Conservation (phyloP, 257 asterid genomes). For the Anisodus acutangulus region DNA sequence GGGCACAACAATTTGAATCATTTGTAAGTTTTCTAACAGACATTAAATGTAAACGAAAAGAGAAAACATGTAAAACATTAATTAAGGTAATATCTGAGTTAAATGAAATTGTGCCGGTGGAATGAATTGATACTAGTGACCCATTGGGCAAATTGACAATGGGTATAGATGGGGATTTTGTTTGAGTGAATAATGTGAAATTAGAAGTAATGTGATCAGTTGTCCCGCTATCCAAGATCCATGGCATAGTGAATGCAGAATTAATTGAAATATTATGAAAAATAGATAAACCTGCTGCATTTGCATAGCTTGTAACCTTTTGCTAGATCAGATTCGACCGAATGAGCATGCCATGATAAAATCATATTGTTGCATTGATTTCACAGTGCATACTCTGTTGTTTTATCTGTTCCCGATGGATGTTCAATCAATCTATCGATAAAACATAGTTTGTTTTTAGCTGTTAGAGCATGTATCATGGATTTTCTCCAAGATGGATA, state of each 20-base stretch:
- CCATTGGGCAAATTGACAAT: background rate
- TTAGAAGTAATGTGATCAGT: conserved; percentile 2
- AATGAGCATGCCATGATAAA: background rate
- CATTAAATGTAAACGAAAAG: background rate
- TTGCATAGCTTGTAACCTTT: background rate
- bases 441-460: background rate
- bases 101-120: background rate
- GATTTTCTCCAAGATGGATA: background rate
- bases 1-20: conserved; percentile 4
- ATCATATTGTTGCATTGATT: background rate
- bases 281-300: background rate
- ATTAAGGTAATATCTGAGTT: background rate
- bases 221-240: conserved; percentile 21
- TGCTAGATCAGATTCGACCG: background rate
- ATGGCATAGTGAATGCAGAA: background rate
- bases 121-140: background rate
- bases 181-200: background rate
- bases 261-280: background rate
- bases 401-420: background rate
- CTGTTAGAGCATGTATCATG: background rate
- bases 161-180: background rate
- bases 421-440: background rate
- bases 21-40: background rate
- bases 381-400: background rate
- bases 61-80: background rate